Conservation (phyloP, 495 filamentous ascomycete genomes). For the Trichocladium uniseriatum region DNA sequence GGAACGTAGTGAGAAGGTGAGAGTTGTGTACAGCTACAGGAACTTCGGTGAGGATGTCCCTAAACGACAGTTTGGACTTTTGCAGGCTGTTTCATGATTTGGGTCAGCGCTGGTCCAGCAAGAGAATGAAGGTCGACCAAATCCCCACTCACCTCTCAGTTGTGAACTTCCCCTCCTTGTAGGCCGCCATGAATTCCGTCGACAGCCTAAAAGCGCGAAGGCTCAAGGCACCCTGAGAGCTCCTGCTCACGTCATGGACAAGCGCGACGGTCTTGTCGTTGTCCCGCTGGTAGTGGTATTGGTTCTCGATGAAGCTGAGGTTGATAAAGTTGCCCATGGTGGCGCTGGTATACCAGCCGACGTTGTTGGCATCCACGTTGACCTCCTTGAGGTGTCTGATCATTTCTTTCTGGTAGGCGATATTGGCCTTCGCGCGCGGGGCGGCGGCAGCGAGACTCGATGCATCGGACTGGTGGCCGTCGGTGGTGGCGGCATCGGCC, state of each 20-base stretch:
- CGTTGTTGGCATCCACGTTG: conserved; percentile 96
- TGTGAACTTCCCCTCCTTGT: conserved; percentile 94
- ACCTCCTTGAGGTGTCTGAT: conserved; percentile 92
- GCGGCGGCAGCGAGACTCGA: conserved; percentile 77
- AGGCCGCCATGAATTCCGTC: conserved; percentile 78
- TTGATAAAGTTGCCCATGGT: conserved; percentile 99
- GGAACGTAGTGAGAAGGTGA: conserved; percentile 87
- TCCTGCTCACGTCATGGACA: conserved; percentile 90
- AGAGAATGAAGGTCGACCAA: not conserved
- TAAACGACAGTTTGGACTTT: conserved; percentile 86
- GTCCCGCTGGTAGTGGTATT: conserved; percentile 91
- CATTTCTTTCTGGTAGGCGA: conserved; percentile 91
- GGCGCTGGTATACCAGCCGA: conserved; percentile 97
- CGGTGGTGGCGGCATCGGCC: conserved; percentile 57
- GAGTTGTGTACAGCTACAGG: conserved; percentile 94
- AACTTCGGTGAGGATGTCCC: conserved; percentile 86
- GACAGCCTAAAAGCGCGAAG: conserved; percentile 87
- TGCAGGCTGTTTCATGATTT: conserved; percentile 52
- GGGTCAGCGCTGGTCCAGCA: conserved; percentile 22
- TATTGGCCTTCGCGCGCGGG: conserved; percentile 82
- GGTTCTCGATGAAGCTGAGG: conserved; percentile 92
- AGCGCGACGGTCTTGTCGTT: conserved; percentile 92
- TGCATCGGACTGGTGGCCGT: conserved; percentile 72
- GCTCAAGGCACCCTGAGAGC: conserved; percentile 81
- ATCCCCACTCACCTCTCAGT: conserved; percentile 65